Evolutionary conservation across 169 alveolate species (phyloP).

Genomic region (Cryptosporidium ryanae): DNA sequence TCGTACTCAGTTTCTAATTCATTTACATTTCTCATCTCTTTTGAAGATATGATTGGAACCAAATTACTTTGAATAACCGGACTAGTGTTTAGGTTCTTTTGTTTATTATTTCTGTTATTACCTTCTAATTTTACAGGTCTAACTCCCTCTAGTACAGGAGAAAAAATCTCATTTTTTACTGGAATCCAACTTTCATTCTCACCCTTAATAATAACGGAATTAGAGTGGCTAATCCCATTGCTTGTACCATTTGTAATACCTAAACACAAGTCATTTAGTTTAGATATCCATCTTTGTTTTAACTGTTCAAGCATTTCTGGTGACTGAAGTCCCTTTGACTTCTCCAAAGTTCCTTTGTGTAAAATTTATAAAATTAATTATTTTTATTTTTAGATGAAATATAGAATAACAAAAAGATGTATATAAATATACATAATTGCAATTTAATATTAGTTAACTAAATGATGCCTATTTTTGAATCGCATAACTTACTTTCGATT

Average conservation of each 20-base stretch:
- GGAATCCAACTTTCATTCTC: slow-evolving; percentile 38
- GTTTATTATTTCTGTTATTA: too few relatives aligned
- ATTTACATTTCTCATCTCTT: slow-evolving; percentile 46
- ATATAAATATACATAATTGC: not conserved
- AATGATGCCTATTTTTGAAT: not conserved
- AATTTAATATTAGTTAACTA: not conserved
- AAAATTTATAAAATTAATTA: not conserved
- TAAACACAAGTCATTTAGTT: slow-evolving; percentile 39
- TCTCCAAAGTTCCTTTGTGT: slow-evolving; percentile 47
- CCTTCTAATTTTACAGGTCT: slow-evolving; percentile 20
- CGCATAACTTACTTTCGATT: slow-evolving; percentile 33
- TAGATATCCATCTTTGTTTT: slow-evolving; percentile 56
- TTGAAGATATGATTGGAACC: slow-evolving; percentile 50
- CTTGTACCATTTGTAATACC: slow-evolving; percentile 18
- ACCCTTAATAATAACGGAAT: not conserved
- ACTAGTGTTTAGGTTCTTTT: too few relatives aligned
- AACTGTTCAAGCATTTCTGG: slow-evolving; percentile 65
- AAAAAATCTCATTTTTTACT: slow-evolving; percentile 7
- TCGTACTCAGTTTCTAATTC: slow-evolving; percentile 25
- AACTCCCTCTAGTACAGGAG: slow-evolving; percentile 50
- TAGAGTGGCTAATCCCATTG: not conserved
- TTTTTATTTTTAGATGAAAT: not conserved
- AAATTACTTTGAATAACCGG: not conserved
- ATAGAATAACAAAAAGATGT: not conserved
- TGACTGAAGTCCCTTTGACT: slow-evolving; percentile 52